Evolutionary conservation across 1,139 yeast genomes (phyloP).

Genomic region (Suhomyces kunorum): DNA sequence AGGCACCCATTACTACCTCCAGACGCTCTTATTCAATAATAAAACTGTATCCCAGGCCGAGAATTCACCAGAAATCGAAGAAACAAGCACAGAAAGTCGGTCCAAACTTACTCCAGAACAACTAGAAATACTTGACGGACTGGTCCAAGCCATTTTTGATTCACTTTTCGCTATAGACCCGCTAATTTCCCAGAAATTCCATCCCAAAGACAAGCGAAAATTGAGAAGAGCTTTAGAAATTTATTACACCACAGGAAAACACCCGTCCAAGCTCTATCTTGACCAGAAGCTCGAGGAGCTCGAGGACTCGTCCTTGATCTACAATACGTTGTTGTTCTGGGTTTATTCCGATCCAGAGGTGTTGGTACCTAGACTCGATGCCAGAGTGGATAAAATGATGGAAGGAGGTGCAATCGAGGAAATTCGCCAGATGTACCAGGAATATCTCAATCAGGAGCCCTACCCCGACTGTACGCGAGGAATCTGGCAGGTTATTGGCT

Average conservation of each 20-base stretch:
- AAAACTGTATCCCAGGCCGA: slow-evolving; percentile 43
- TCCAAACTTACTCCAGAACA: slow-evolving; percentile 43
- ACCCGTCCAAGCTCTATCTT: slow-evolving; percentile 69
- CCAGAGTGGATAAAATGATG: slow-evolving; percentile 83
- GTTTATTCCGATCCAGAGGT: slow-evolving; percentile 66
- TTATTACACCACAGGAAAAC: slow-evolving; percentile 62
- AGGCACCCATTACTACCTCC: slow-evolving; percentile 93
- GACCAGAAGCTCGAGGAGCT: slow-evolving; percentile 54
- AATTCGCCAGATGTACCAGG: slow-evolving; percentile 55
- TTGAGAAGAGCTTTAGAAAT: slow-evolving; percentile 81
- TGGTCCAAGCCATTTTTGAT: slow-evolving; percentile 51
- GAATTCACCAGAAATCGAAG: slow-evolving; percentile 13
- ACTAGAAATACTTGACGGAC: slow-evolving; percentile 52
- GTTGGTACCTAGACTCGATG: slow-evolving; percentile 66
- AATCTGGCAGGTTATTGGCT: slow-evolving; percentile 94
- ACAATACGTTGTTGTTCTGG: slow-evolving; percentile 79
- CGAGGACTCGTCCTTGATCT: slow-evolving; percentile 54
- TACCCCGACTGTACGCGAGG: slow-evolving; percentile 67
- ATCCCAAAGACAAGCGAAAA: slow-evolving; percentile 85
- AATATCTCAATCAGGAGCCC: slow-evolving; percentile 33
- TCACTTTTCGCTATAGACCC: slow-evolving; percentile 64
- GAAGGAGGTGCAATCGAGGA: slow-evolving; percentile 67
- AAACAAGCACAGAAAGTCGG: slow-evolving; percentile 22
- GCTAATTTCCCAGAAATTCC: slow-evolving; percentile 73
- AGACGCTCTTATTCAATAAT: slow-evolving; percentile 70